Base-by-base conservation (phyloP, 2,329 filamentous ascomycete species). In the Coniochaeta hoffmannii region DNA sequence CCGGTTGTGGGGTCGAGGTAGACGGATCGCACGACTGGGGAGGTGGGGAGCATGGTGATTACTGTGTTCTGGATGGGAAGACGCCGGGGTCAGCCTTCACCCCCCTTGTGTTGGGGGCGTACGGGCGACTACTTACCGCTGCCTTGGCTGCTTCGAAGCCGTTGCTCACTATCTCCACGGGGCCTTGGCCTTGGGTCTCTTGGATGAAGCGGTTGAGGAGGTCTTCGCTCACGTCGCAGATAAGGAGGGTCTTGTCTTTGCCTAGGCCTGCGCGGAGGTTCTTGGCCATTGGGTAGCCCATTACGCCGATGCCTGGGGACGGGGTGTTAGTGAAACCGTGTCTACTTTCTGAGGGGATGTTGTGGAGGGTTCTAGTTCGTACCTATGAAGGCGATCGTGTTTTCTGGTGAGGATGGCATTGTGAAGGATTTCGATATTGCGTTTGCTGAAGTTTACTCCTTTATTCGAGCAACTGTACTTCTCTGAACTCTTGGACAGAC, bases 1-100 rank as follows among this genome's bases (percentile, higher is more conserved):
- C 69, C 69, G 9, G 65, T 67, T 15, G 58, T 15, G 2, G 65
- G 59, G 56, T 69, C 66, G 1, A 69, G 62, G 57, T 74, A 74
- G 12, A 74, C 71, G 24, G 63, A 58, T 53, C 68, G 67, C 10
- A 74, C 71, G 1, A 66, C 69, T 5, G 59, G 58, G 9, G 67
- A 67, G 50, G 64, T 66, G 7, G 72, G 72, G 5, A 74, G 67
- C 71, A 73, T 73, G 1, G 71, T 73, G 30, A 74, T 71, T 4
- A 74, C 64, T 3, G 68, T 69, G 56, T 70, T 60, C 67, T 70
- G 30, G 24, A 14, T 12, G 15, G 30, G 30, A 38, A 2, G 17
- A 31, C 26, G 1, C 17, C 19, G 24, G 14, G 8, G n/a, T 35
- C 34, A 36, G 34, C 34, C 15, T 35, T 35, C 12, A 35, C 12